Conservation (phyloP, 352 stramenopile species). For the Pseudoperonospora humuli region DNA sequence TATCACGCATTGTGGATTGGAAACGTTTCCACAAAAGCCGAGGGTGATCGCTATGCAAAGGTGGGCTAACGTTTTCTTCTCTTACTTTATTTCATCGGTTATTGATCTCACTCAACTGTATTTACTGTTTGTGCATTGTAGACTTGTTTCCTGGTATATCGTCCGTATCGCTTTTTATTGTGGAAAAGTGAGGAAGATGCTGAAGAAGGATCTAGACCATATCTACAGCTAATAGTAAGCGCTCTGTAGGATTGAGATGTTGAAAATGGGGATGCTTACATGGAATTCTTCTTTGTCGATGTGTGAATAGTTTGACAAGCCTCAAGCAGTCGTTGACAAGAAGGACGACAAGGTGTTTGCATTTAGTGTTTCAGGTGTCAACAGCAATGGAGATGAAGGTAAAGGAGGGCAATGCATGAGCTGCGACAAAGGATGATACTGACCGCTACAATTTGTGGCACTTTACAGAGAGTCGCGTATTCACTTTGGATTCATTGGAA, state of each 20-base stretch:
- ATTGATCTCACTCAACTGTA: conserved; percentile 1
- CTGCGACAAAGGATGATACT: not conserved
- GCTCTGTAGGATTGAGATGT: not conserved
- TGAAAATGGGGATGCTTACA: conserved; percentile 1
- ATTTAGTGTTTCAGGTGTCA: conserved; percentile 56
- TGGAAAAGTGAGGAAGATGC: conserved; percentile 77
- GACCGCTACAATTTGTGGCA: not conserved
- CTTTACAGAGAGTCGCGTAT: conserved; percentile 53
- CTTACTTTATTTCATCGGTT: not conserved
- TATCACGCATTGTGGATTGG: conserved; percentile 70
- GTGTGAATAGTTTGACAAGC: conserved; percentile 50
- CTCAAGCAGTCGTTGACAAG: conserved; percentile 50
- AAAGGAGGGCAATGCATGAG: not conserved
- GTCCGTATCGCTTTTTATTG: conserved; percentile 64
- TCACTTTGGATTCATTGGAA: conserved; percentile 47
- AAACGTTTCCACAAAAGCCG: conserved; percentile 46
- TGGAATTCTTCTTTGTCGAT: not conserved
- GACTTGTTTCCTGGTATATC: conserved; percentile 55
- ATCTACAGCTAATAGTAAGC: conserved; percentile 58
- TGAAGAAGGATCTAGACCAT: conserved; percentile 39
- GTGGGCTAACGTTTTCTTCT: conserved; percentile 14
- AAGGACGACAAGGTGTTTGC: conserved; percentile 52
- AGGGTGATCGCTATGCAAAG: conserved; percentile 63
- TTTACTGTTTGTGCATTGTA: conserved; percentile 18
- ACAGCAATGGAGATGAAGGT: conserved; percentile 44